Evolutionary conservation across 2,329 filamentous ascomycete species (phyloP), one percentile per base, ranked within the genome.

Genomic region (Fusarium sp.): DNA sequence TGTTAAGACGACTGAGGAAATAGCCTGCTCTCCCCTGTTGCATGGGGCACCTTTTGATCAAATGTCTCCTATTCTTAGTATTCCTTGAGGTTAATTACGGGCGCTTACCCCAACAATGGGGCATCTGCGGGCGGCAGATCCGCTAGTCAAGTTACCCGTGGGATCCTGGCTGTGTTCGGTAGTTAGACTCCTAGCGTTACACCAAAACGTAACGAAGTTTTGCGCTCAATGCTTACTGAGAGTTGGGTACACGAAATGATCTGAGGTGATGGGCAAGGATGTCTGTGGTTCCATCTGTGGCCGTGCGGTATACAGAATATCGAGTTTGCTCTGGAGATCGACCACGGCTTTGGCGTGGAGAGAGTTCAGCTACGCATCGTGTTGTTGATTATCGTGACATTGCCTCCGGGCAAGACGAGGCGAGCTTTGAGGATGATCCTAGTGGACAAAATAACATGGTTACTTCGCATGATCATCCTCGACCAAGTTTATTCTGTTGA

Each of bases 231-330:
- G 49, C 57, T 25, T 62, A 25, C 8, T 6, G 25, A 32, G 13
- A 19, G 25, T 32, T 22, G 13, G 1, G 27, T 13, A 19, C 11
- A 8, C 7, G 25, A 25, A 4, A 60, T 60, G 60, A 65, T 60
- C 45, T 23, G 52, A 47, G 30, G 17, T 46, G 22, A 22, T 43
- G 5, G 9, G 11, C 56, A 62, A 46, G 56, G 46, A 10, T 39
- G 23, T 20, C 30, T 13, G 22, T 33, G 3, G 13, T 54, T 35
- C 7, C 17, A 19, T 13, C n/a, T 44, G 56, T 7, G 27, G 15
- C 48, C 46, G 22, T n/a, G 20, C 20, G 20, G 20, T 22, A 22
- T 22, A 22, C 20, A 5, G 20, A 22, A 22, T 5, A 22, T 4
- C 4, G 20, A 5, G 20, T 22, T 22, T 23, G 22, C 27, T 27